Percentiles rank a stretch among this genome's conserved stretches.
Evolutionary conservation across 2,329 filamentous ascomycete species (phyloP).

Genomic region (Alternaria hordeiaustralica): DNA sequence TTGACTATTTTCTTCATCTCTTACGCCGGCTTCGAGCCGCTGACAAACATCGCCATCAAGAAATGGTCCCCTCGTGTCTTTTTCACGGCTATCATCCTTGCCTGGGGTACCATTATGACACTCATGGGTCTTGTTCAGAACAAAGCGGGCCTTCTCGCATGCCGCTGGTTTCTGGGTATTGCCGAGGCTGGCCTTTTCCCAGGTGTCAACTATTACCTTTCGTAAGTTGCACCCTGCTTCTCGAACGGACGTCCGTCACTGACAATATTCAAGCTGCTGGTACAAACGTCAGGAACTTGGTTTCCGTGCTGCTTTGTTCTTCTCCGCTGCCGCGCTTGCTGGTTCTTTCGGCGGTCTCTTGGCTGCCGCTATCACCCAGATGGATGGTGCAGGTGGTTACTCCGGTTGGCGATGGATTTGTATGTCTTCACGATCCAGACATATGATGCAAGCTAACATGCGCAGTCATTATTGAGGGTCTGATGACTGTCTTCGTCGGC

Average conservation of each 20-base stretch:
- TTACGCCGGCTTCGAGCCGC: slow-evolving; percentile 57
- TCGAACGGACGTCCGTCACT: not conserved
- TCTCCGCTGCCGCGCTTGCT: slow-evolving; percentile 63
- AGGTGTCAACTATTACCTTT: slow-evolving; percentile 62
- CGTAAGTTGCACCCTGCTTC: slow-evolving; percentile 45
- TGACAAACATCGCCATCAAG: slow-evolving; percentile 69
- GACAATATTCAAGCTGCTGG: slow-evolving; percentile 50
- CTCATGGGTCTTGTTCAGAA: slow-evolving; percentile 57
- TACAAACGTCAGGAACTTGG: slow-evolving; percentile 62
- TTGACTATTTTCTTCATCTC: slow-evolving; percentile 70
- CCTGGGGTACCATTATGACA: slow-evolving; percentile 58
- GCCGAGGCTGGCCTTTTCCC: slow-evolving; percentile 50
- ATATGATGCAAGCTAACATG: slow-evolving; percentile 15
- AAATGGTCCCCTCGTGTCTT: slow-evolving; percentile 59
- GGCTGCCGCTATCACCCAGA: slow-evolving; percentile 64
- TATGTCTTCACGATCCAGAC: slow-evolving; percentile 9
- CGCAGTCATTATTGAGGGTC: slow-evolving; percentile 45
- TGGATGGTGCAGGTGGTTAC: slow-evolving; percentile 62
- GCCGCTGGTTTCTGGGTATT: slow-evolving; percentile 47
- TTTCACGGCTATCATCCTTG: slow-evolving; percentile 55
- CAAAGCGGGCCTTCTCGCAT: slow-evolving; percentile 42
- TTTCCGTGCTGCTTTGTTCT: slow-evolving; percentile 65
- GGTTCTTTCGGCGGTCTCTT: slow-evolving; percentile 68
- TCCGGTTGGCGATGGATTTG: slow-evolving; percentile 51
- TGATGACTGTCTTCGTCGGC: slow-evolving; percentile 47